These are phyloP conservation scores for Cenchrus americanus DNA, from an alignment of 176 grass and related monocot genomes.

Conservation along the genomic window DNA sequence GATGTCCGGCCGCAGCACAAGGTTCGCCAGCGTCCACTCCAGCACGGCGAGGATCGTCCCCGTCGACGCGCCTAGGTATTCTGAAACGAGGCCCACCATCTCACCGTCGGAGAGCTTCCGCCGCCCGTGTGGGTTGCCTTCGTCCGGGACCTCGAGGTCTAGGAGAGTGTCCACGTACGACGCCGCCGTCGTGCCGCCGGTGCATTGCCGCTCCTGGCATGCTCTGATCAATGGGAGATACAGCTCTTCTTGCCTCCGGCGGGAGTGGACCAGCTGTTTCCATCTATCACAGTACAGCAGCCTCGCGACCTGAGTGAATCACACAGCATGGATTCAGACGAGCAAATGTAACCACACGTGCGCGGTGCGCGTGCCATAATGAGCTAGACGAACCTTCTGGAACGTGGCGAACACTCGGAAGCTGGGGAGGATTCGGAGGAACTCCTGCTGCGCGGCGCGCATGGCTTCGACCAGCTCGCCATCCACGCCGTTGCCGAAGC, in stretches of 20 bases:
- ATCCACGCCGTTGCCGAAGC: constrained; percentile 32
- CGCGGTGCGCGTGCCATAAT: neutral
- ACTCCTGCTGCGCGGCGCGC: constrained; percentile 11
- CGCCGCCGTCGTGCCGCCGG: neutral
- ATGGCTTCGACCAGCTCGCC: neutral
- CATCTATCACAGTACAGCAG: constrained; percentile 9
- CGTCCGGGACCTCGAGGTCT: constrained; percentile 13
- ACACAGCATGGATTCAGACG: neutral
- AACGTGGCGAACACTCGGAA: constrained; percentile 1
- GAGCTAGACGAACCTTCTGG: neutral
- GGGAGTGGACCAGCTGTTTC: neutral
- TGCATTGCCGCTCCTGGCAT: neutral
- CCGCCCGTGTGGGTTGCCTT: neutral
- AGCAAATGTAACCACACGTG: neutral
- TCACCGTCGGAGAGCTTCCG: constrained; percentile 18
- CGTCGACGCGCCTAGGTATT: constrained; percentile 33
- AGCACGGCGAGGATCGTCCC: constrained; percentile 11
- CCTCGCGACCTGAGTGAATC: neutral
- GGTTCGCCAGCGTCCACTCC: constrained; percentile 31
- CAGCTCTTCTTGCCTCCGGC: constrained; percentile 16
- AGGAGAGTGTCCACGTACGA: constrained; percentile 44
- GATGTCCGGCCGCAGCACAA: neutral
- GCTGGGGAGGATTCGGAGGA: constrained; percentile 22
- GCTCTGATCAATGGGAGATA: constrained; percentile 35
- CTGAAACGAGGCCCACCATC: constrained; percentile 34